These are phyloP conservation scores for Sordariomycetes sp. DNA, from an alignment of 2,329 filamentous ascomycete genomes.

Conservation along the genomic window DNA sequence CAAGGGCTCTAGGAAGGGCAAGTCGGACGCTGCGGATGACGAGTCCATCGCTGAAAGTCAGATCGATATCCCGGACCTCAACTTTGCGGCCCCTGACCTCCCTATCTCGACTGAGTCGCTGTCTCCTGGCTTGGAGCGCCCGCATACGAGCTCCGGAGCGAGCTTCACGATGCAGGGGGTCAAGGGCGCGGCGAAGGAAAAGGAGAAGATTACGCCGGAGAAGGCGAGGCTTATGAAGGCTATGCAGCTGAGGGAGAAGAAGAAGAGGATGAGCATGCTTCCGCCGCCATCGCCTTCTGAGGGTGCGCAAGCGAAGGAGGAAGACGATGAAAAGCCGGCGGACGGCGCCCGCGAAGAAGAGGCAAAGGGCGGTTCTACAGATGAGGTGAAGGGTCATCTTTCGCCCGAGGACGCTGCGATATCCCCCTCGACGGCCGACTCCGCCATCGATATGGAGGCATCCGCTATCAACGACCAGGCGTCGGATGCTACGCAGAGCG, in stretches of 20 bases:
- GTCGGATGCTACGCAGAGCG: conserved; percentile 33
- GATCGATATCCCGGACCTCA: conserved; percentile 18
- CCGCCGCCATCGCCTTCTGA: conserved; percentile 4
- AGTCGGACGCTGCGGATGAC: conserved; percentile 15
- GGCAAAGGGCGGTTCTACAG: conserved; percentile 7
- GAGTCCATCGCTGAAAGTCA: conserved; percentile 14
- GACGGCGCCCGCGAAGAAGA: conserved; percentile 11
- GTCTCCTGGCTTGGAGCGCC: conserved; percentile 13
- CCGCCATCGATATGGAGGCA: conserved; percentile 37
- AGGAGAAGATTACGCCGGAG: conserved; percentile 61
- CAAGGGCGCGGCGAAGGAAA: conserved; percentile 23
- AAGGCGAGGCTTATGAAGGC: conserved; percentile 91
- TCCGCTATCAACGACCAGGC: conserved; percentile 29
- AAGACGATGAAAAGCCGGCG: conserved; percentile 6
- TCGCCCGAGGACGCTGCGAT: conserved; percentile 16
- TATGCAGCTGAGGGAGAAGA: conserved; percentile 77
- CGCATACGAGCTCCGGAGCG: conserved; percentile 17
- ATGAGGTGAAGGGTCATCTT: conserved; percentile 4
- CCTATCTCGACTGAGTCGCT: conserved; percentile 20
- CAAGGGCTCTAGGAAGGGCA: conserved; percentile 41
- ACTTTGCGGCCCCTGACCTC: conserved; percentile 20
- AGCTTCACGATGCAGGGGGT: conserved; percentile 4
- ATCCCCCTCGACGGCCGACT: conserved; percentile 35
- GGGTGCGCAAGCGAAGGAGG: not conserved
- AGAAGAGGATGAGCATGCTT: conserved; percentile 32